Evolutionary conservation across 2,329 filamentous ascomycete genomes (phyloP), one percentile per base, ranked within the genome.

Genomic region (Emericellopsis cladophorae): DNA sequence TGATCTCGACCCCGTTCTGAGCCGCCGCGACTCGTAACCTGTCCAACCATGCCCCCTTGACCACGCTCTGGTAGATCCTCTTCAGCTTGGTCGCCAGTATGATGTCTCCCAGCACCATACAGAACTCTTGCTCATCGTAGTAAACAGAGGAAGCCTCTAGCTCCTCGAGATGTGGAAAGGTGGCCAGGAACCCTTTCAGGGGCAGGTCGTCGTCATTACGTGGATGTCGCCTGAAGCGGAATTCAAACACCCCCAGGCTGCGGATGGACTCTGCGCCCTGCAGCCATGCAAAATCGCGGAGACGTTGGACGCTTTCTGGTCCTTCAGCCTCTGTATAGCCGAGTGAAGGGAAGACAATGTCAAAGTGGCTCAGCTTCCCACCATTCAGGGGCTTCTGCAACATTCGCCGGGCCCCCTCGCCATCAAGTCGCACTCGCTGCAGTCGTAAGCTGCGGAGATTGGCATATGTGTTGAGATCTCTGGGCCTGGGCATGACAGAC

Each of bases 81-180:
- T 54, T 56, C 5, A 64, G 37, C 31, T 52, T 49, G 11, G 54
- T 60, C 7, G 42, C 47, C 37, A 48, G 55, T 12, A 62, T 39
- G 16, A 62, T 52, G 7, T 49, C 56, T 11, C 51, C 46, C 7
- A 61, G 42, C 3, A 61, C 43, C 8, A 43, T 43, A 26, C 48
- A 53, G 26, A 61, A 49, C 34, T 59, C 59, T 4, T 45, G 38
- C 10, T 48, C 46, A 2, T 56, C 49, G 36, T 57, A 61, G 37
- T 53, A 42, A 3, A 48, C 46, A 3, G 59, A 57, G 23, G 48
- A 50, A n/a, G 63, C 51, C 46, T 60, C 57, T 21, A 64, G 45
- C 8, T 50, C 51, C 42, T 64, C 56, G 7, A 64, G 51, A 22
- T 56, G 56, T 1, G 60, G 60, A 35, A 64, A 60, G 31, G 44